Base-by-base conservation (phyloP, 352 stramenopile species). In the Pythium brassicae region DNA sequence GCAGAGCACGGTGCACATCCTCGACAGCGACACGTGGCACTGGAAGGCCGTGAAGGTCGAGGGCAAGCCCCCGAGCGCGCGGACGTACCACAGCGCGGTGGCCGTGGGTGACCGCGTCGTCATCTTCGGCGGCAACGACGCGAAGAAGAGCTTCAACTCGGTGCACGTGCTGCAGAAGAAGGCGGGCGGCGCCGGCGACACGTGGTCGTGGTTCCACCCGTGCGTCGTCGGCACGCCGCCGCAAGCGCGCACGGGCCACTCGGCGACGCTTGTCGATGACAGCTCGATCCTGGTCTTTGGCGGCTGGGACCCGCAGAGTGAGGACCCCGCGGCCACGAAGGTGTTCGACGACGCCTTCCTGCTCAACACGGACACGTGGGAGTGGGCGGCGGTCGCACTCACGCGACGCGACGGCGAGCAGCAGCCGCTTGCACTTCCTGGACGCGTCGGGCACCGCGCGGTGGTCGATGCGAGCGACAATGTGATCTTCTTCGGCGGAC, bases 51-150 rank as follows among this genome's bases (percentile, higher is more conserved):
- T 93, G 20, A 95, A 96, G 62, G 67, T 94, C n/a, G 65, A 94
- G 12, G 92, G 91, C 50, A 91, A 94, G 35, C 70, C 91, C 42
- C 94, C 94, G 15, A 84, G 65, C 35, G 78, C 88, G 22, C 86
- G 92, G 22, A 97, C 90, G 22, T 98, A 98, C 64, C 91, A 98
- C 65, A 94, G 76, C 42, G 88, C 87, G 42, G 70, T 89, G 25
- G 68, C 74, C 17, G 55, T 94, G 5, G 71, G 65, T 2, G 73
- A 88, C 59, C 79, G 76, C 55, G 75, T 98, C 55, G 78, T 98
- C 3, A 86, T 97, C 63, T 97, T 98, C 78, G 94, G 94, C 43
- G 94, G 92, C 23, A 98, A 98, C 63, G 87, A 97, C 68, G 82
- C 84, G 3, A 86, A 76, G 39, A 84, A 87, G 62, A 95, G 87